Percentiles rank a stretch among this genome's conserved stretches.
phyloP scores from a whole-genome alignment of 495 filamentous ascomycete genomes.

The Letharia lupina region DNA sequence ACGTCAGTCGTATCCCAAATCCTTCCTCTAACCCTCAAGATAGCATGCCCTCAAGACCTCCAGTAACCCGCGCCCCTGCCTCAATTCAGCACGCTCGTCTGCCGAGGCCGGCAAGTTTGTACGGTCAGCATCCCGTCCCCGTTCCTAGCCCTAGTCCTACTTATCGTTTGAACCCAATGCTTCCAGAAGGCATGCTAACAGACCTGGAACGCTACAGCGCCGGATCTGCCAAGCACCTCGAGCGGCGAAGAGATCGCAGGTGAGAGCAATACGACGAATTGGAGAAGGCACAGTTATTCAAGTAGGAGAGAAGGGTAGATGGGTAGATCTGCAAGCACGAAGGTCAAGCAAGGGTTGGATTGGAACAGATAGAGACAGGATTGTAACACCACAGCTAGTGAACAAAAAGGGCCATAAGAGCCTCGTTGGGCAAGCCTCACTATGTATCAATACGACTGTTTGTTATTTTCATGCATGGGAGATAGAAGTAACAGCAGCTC shows the following conservation, averaged over 20 bases:
- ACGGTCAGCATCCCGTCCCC: constrained; percentile 18
- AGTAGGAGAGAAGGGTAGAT: neutral
- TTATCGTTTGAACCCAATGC: constrained; percentile 1
- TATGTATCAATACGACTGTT: neutral
- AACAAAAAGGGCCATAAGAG: neutral
- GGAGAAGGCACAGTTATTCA: constrained; percentile 13
- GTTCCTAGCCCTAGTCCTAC: neutral
- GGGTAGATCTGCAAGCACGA: neutral
- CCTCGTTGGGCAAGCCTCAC: neutral
- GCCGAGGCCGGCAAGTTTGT: constrained; percentile 13
- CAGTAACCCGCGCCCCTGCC: neutral
- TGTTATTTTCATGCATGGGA: too few species aligned
- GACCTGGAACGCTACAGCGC: constrained; percentile 2
- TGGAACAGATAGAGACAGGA: neutral
- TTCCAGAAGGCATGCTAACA: constrained; percentile 19
- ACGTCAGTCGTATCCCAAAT: constrained; percentile 5
- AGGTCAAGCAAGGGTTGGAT: neutral
- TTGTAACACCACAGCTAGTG: neutral
- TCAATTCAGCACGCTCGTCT: constrained; percentile 6
- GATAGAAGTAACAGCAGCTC: too few species aligned
- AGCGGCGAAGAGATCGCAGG: constrained; percentile 5
- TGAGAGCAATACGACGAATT: neutral
- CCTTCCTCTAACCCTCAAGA: neutral
- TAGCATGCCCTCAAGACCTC: constrained; percentile 9
- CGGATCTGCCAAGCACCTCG: constrained; percentile 14